A percentile compares a stretch with the other conserved stretches of the same genome.
phyloP scores from a whole-genome alignment of 345 rosid genomes.

The Sisymbrium irio region DNA sequence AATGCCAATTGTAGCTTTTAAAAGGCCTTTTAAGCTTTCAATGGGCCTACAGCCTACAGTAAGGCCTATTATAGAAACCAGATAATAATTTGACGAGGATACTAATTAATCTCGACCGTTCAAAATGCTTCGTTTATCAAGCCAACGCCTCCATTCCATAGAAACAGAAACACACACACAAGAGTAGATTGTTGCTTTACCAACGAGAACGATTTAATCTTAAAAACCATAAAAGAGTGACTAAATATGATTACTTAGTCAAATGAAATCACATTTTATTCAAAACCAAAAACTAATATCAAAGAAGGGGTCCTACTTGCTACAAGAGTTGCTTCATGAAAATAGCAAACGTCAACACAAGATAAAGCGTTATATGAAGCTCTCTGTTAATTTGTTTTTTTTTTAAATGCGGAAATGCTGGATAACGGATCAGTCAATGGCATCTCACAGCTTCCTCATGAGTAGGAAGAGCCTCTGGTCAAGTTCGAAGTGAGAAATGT shows the following conservation, averaged over 20 bases:
- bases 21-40: not conserved
- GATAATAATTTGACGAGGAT: not conserved
- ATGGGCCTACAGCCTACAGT: not conserved
- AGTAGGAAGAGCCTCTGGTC: slow-evolving; percentile 83
- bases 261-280: not conserved
- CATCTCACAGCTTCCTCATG: slow-evolving; percentile 56
- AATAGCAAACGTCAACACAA: not conserved
- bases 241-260: not conserved
- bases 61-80: not conserved
- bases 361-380: not conserved
- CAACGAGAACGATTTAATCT: no score
- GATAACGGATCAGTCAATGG: not conserved
- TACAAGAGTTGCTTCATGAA: not conserved
- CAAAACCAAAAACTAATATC: not conserved
- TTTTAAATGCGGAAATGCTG: not conserved
- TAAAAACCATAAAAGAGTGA: not conserved
- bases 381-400: not conserved
- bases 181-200: no score
- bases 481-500: slow-evolving; percentile 63
- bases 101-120: not conserved
- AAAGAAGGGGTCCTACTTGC: not conserved
- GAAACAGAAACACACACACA: no score
- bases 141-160: no score
- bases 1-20: not conserved
- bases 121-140: not conserved